Evolutionary conservation across 768 basidiomycete genomes (phyloP).

Genomic region (Rickenella mellea): DNA sequence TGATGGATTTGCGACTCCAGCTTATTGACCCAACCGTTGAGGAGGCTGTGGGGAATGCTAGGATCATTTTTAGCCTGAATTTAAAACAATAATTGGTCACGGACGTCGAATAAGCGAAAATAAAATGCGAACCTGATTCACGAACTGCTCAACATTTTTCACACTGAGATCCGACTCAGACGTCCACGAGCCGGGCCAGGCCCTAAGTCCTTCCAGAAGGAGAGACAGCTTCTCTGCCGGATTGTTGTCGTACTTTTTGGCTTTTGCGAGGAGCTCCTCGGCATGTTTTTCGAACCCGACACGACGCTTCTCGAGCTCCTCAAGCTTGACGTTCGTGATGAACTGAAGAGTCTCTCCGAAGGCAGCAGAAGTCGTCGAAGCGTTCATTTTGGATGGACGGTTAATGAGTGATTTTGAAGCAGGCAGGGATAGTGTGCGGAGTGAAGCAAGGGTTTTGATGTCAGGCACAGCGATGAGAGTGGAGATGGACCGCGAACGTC

Average conservation of each 20-base stretch:
- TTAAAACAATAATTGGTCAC: too few relatives aligned
- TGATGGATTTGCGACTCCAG: conserved; percentile 31
- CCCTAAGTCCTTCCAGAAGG: not conserved
- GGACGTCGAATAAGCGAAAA: too few relatives aligned
- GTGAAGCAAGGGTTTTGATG: too few relatives aligned
- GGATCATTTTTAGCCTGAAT: conserved; percentile 33
- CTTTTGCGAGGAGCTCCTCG: not conserved
- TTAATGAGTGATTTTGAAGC: too few relatives aligned
- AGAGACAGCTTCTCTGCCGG: not conserved
- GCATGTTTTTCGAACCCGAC: conserved; percentile 25
- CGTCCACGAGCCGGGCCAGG: not conserved
- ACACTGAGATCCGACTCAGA: conserved; percentile 19
- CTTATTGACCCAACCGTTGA: conserved; percentile 27
- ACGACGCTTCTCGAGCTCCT: conserved; percentile 32
- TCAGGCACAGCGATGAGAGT: too few relatives aligned
- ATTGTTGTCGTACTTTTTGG: not conserved
- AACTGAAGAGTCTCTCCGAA: conserved; percentile 32
- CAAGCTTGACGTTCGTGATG: conserved; percentile 33
- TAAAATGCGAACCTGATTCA: too few relatives aligned
- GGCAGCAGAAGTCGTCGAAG: conserved; percentile 6
- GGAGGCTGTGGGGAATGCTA: conserved; percentile 24
- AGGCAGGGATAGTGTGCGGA: too few relatives aligned
- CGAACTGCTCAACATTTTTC: conserved; percentile 25
- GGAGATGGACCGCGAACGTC: too few relatives aligned
- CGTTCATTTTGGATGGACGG: too few relatives aligned